Evolutionary conservation across 345 rosid species (phyloP).

Genomic region (Euphorbia lathyris): DNA sequence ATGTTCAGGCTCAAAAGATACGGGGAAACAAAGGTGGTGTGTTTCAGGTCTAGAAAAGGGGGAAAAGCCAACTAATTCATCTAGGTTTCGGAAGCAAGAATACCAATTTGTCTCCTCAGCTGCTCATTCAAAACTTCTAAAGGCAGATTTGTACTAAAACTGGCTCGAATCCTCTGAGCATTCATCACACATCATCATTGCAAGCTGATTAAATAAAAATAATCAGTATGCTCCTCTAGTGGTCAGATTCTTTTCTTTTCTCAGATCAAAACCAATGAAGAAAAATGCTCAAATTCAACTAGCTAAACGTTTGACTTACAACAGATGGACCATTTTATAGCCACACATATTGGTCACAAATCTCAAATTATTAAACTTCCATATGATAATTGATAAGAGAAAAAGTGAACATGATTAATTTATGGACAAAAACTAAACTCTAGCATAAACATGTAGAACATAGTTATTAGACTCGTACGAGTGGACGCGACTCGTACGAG

Average conservation of each 20-base stretch:
- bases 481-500: too few species aligned
- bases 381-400: neutral
- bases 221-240: constrained; percentile 42
- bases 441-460: too few species aligned
- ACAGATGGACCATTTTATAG: neutral
- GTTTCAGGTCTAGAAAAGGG: neutral
- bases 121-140: constrained; percentile 37
- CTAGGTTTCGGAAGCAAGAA: constrained; percentile 23
- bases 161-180: constrained; percentile 55
- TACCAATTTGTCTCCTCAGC: constrained; percentile 28
- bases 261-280: constrained; percentile 14
- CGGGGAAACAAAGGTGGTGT: neutral
- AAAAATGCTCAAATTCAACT: neutral
- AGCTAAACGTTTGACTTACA: neutral
- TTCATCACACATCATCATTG: constrained; percentile 91
- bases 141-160: constrained; percentile 36
- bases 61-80: constrained; percentile 15
- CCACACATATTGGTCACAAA: neutral
- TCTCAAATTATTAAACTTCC: constrained; percentile 5
- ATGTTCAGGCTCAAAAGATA: neutral
- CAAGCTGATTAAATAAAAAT: constrained; percentile 71
- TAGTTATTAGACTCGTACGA: too few species aligned
- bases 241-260: constrained; percentile 25
- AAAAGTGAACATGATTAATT: neutral
- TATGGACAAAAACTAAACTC: neutral